Evolutionary conservation across 2,329 filamentous ascomycete genomes (phyloP).

Genomic region (Sporothrix schenckii): DNA sequence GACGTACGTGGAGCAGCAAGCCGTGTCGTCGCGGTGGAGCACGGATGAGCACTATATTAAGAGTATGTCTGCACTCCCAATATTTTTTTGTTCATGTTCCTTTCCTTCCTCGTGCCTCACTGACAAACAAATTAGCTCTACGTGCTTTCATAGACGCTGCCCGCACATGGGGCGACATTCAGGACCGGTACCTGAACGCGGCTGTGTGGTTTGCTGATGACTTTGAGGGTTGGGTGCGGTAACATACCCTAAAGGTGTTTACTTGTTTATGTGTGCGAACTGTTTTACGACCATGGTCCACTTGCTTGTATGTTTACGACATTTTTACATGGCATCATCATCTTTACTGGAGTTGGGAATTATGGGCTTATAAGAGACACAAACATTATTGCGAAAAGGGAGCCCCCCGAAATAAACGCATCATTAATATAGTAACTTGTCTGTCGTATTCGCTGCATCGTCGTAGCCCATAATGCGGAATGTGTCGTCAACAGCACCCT

Average conservation of each 20-base stretch:
- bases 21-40: constrained; percentile 66
- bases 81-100: neutral
- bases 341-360: neutral
- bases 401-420: neutral
- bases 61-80: constrained; percentile 50
- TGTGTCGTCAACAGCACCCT: neutral
- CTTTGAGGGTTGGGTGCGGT: constrained; percentile 65
- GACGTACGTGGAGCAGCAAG: constrained; percentile 73
- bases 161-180: constrained; percentile 71
- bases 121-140: constrained; percentile 52
- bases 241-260: neutral
- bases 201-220: constrained; percentile 74
- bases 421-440: neutral
- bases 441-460: too few species aligned
- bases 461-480: neutral
- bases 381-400: neutral
- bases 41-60: constrained; percentile 86
- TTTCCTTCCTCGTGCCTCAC: neutral
- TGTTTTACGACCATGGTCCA: neutral
- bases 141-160: constrained; percentile 75
- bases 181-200: constrained; percentile 66
- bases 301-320: neutral
- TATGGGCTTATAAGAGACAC: too few species aligned
- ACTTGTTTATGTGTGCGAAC: neutral
- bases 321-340: neutral